These are phyloP conservation scores for Cyberlindnera saturnus DNA, from an alignment of 805 yeast genomes.

Conservation along the genomic window DNA sequence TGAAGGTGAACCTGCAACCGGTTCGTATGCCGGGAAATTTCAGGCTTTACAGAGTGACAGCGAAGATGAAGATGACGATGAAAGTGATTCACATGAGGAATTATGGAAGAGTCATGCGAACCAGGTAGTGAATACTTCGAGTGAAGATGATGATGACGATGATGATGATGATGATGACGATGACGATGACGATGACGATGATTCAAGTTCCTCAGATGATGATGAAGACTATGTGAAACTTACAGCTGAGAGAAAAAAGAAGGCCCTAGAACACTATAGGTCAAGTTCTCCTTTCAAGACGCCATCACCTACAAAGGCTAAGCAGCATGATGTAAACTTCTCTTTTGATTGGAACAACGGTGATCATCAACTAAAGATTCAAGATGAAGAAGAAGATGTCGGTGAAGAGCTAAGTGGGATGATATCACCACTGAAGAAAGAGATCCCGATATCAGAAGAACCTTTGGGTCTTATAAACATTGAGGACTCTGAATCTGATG, in stretches of 20 bases:
- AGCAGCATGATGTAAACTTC: conserved; percentile 30
- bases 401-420: conserved; percentile 45
- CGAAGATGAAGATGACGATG: conserved; percentile 23
- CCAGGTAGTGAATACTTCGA: conserved; percentile 26
- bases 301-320: conserved; percentile 10
- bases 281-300: conserved; percentile 27
- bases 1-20: conserved; percentile 18
- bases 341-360: conserved; percentile 37
- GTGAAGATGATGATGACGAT: conserved; percentile 29
- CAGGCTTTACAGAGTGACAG: conserved; percentile 30
- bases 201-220: conserved; percentile 51
- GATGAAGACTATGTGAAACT: conserved; percentile 68
- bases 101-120: conserved; percentile 22
- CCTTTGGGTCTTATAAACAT: conserved; percentile 20
- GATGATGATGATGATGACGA: no score
- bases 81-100: conserved; percentile 22
- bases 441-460: conserved; percentile 14
- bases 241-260: conserved; percentile 61
- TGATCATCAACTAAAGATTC: conserved; percentile 28
- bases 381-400: conserved; percentile 46
- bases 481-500: conserved; percentile 39
- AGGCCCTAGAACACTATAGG: conserved; percentile 42
- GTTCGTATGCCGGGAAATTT: conserved; percentile 12
- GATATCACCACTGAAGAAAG: conserved; percentile 13
- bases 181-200: conserved; percentile 33